Base-by-base conservation (phyloP, 2,329 filamentous ascomycete genomes). In the Juglanconis sp. region DNA sequence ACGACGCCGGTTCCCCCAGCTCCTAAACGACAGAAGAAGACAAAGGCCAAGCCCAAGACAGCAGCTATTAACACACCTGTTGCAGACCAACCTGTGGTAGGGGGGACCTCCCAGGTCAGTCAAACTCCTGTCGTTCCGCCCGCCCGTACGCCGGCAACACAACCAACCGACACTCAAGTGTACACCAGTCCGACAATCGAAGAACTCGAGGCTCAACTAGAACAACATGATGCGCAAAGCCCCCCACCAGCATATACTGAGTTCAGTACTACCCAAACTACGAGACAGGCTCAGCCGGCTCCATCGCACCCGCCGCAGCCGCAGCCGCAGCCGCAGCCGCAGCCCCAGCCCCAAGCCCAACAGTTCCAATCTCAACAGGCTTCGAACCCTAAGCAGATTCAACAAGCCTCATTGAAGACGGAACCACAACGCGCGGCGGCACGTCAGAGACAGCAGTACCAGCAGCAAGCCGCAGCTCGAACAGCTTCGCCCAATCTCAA, bases 1-100 rank as follows among this genome's bases (percentile, higher is more conserved):
- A 59, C 61, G 46, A 65, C 66, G 13, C 60, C 66, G 13, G 61
- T 66, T 40, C 61, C 67, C 1, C 72, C 74, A 11, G 65, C 71
- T 46, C 61, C 73, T 2, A 79, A 78, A 60, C 69, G 74, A 35
- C 73, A 74, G 17, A 74, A 71, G 51, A 71, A 72, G 13, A 48
- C 69, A 15, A 67, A 63, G 54, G 13, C 62, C 36, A 52, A 62
- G 61, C 56, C 72, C 50, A 62, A 58, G 15, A 47, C 65, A 61
- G 52, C 60, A 56, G n/a, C 58, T 58, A 53, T 60, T 47, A 57
- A 38, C 15, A 52, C 58, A 3, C 61, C 63, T 15, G 53, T 64
- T 15, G 36, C 47, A 1, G 52, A 60, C 8, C 52, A 57, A 4
- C 44, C 63, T 5, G n/a, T 50, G 7, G 51, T 49, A n/a, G 36